Evolutionary conservation across 805 yeast species (phyloP).

Genomic region (Alloascoidea africana): DNA sequence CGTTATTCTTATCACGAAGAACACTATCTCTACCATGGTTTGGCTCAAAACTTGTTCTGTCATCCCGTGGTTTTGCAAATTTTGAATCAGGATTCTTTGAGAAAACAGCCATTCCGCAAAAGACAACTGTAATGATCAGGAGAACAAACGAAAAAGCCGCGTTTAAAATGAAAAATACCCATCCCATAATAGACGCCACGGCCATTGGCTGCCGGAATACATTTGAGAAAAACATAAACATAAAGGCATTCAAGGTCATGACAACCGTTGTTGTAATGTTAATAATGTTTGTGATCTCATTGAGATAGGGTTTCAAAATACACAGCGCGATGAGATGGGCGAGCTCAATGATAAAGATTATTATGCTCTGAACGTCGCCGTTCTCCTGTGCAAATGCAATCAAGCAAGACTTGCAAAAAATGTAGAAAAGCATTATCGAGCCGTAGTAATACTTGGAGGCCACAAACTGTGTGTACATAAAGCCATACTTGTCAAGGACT

Average conservation of each 20-base stretch:
- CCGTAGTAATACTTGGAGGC: slow-evolving; percentile 81
- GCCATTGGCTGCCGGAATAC: slow-evolving; percentile 67
- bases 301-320: slow-evolving; percentile 59
- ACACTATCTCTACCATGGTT: not conserved
- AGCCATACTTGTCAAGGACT: slow-evolving; percentile 70
- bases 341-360: slow-evolving; percentile 62
- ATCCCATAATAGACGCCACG: slow-evolving; percentile 80
- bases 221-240: slow-evolving; percentile 76
- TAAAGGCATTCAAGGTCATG: slow-evolving; percentile 61
- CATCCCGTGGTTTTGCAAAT: slow-evolving; percentile 81
- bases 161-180: slow-evolving; percentile 76
- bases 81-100: slow-evolving; percentile 83
- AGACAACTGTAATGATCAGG: slow-evolving; percentile 53
- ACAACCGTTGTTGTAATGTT: slow-evolving; percentile 62
- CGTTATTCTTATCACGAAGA: not conserved
- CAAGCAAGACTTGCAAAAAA: slow-evolving; percentile 55
- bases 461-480: slow-evolving; percentile 77
- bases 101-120: slow-evolving; percentile 43
- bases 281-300: slow-evolving; percentile 67
- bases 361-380: slow-evolving; percentile 72
- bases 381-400: slow-evolving; percentile 67
- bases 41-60: slow-evolving; percentile 36
- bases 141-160: slow-evolving; percentile 77
- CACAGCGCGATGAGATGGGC: slow-evolving; percentile 50
- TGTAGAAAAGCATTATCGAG: slow-evolving; percentile 41